Evolutionary conservation across 163 green algal species (phyloP).

Genomic region (Trebouxia gelatinosa): DNA sequence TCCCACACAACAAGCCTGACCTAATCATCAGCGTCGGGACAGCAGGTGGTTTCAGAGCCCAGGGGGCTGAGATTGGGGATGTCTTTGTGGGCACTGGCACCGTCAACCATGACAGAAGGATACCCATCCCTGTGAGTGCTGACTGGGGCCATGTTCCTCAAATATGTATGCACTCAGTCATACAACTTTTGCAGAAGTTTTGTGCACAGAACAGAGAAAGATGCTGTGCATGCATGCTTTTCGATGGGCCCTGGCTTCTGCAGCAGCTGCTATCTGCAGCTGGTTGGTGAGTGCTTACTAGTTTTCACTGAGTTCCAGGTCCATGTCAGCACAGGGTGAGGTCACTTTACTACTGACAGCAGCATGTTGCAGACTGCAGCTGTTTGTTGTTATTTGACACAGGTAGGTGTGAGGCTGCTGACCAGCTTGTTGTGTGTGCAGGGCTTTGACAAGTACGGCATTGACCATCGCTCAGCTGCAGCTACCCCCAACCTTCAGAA

Average conservation of each 20-base stretch:
- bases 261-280: too few species aligned
- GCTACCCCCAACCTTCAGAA: slow-evolving; percentile 59
- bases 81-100: slow-evolving; percentile 83
- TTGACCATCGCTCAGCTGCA: slow-evolving; percentile 56
- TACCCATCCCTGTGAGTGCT: slow-evolving; percentile 76
- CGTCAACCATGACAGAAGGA: slow-evolving; percentile 94
- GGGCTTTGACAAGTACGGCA: slow-evolving; percentile 84
- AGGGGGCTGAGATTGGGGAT: slow-evolving; percentile 87
- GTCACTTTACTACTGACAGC: too few species aligned
- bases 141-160: background rate
- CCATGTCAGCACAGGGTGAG: too few species aligned
- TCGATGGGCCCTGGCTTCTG: too few species aligned
- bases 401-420: background rate
- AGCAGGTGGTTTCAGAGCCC: slow-evolving; percentile 86
- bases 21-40: slow-evolving; percentile 93
- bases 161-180: too few species aligned
- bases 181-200: too few species aligned
- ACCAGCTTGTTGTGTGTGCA: slow-evolving; percentile 18
- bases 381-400: slow-evolving; percentile 12
- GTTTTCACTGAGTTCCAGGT: too few species aligned
- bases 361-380: background rate
- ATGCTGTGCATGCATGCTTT: too few species aligned
- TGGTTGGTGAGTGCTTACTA: too few species aligned
- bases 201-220: too few species aligned
- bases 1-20: slow-evolving; percentile 90